Base-by-base conservation (phyloP, 345 rosid genomes). In the Physaria fendleri region DNA sequence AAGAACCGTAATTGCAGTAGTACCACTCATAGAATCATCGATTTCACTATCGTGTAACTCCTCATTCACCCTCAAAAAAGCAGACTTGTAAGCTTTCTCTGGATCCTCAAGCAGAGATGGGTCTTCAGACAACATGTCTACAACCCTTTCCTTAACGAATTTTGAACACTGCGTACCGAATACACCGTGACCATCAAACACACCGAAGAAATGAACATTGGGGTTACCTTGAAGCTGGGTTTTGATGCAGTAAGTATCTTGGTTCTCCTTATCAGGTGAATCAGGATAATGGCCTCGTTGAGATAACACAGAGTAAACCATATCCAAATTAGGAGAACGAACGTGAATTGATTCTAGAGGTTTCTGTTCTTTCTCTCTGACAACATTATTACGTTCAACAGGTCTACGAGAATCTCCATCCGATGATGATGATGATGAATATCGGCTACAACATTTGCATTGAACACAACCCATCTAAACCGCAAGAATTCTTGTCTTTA, bases 401-500 rank as follows among this genome's bases (percentile, higher is more conserved):
- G 30, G 56, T 32, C 59, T 78, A 20, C 49, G 66, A 10, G 85
- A 76, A 72, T 81, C 92, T 25, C 73, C 77, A 41, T 72, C 83
- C 12, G 90, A 70, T 11, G 90, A n/a, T n/a, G n/a, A 68, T 37
- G 96, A 82, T 3, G 77, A 69, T n/a, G 88, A 83, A 64, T 78
- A 77, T 7, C 82, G 76, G 18, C 82, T 50, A 54, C 95, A 83
- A 59, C 90, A 89, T 83, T 85, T 93, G 44, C 97, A 82, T 25
- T 85, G 84, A 44, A 80, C 85, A 79, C 97, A 93, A 48, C 99
- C 99, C 97, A 89, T 92, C n/a, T n/a, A n/a, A n/a, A n/a, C n/a
- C n/a, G n/a, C n/a, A n/a, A n/a, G n/a, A n/a, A n/a, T n/a, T n/a
- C n/a, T n/a, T 84, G 10, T 74, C 77, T 59, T 82, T 82, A 42